Base-by-base conservation (phyloP, 2,329 filamentous ascomycete species). In the Teratosphaeria destructans region DNA sequence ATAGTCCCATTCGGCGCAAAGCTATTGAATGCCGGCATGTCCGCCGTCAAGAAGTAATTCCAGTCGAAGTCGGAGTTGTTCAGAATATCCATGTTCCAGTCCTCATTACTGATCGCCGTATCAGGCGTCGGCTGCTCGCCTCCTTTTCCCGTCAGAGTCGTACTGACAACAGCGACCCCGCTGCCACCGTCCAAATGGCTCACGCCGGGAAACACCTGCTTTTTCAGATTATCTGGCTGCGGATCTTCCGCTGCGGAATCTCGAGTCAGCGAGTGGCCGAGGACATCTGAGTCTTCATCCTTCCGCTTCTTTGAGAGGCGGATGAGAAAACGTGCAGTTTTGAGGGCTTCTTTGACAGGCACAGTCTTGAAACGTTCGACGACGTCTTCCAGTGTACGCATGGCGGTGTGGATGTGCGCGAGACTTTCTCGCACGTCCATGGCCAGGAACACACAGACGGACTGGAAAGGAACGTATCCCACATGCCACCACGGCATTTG, bases 381-480 rank as follows among this genome's bases (percentile, higher is more conserved):
- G 5, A 73, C 69, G 39, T 66, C 66, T 49, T 69, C 68, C 3
- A 73, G 63, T 19, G 68, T 70, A 7, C 67, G 67, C 78, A 85
- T 80, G 0, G 81, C 81, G 26, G 81, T 77, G 2, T 72, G 71
- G 5, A 85, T 74, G 59, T 80, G 72, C 0, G 73, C 71, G 0
- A 83, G 70, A 0, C 79, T 79, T 0, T 79, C 73, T 0, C 74
- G 74, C 0, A 74, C 82, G 56, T 85, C 82, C 55, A 84, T 81
- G 0, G 79, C 80, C 1, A 85, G 72, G 5, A 84, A 70, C 0
- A 81, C 74, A 60, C 82, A 84, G 34, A 84, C 75, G 0, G 82
- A 77, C 57, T 84, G 82, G 61, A 85, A 85, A 0, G 82, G 82
- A 0, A 84, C 79, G 55, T 85, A 84, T 32, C 80, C 81, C 54